Evolutionary conservation across 2,329 filamentous ascomycete genomes (phyloP), one percentile per base, ranked within the genome.

Genomic region (Clonostachys byssicola): DNA sequence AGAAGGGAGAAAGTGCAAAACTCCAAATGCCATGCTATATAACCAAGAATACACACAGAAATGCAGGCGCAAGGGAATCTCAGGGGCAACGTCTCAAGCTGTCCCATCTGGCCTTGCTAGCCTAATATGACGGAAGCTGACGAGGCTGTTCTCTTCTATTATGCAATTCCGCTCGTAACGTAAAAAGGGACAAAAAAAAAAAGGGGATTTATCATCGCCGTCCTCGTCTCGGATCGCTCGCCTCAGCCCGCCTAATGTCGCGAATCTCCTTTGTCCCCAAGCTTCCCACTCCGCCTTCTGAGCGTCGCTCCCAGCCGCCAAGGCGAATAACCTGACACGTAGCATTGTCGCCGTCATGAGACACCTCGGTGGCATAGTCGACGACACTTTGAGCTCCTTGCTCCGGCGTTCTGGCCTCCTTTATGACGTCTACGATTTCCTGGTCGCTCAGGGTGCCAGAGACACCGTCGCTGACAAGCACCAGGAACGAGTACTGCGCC

Each of bases 401-500:
- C 56, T 96, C 92, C 0, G 94, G 94, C 0, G 92, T 97, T 60
- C 78, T 85, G 6, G 91, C 89, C 67, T 99, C 94, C 66, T 97
- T 97, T 58, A 97, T 78, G 34, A 97, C 84, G 62, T 99, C 94
- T 33, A 96, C 92, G 51, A 97, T 90, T 69, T 99, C 94, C 69
- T 97, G 92, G 61, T 99, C 94, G 47, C 79, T 83, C 18, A 97
- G 73, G 14, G 88, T 88, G 7, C 89, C 92, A 17, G 86, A 92
- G 10, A 99, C 83, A 23, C 94, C 94, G 64, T 99, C 94, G 3
- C 83, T 88, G 64, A 95, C 82, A 42, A 99, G 78, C 2, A 95
- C 89, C 45, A 97, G 64, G 67, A 99, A 99, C 4, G 85, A 85
- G 67, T 90, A 96, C 64, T 96, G 86, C 0, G 89, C 91, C 0